These are phyloP conservation scores for Teratosphaeria nubilosa DNA, from an alignment of 2,329 filamentous ascomycete species.

Conservation along the genomic window DNA sequence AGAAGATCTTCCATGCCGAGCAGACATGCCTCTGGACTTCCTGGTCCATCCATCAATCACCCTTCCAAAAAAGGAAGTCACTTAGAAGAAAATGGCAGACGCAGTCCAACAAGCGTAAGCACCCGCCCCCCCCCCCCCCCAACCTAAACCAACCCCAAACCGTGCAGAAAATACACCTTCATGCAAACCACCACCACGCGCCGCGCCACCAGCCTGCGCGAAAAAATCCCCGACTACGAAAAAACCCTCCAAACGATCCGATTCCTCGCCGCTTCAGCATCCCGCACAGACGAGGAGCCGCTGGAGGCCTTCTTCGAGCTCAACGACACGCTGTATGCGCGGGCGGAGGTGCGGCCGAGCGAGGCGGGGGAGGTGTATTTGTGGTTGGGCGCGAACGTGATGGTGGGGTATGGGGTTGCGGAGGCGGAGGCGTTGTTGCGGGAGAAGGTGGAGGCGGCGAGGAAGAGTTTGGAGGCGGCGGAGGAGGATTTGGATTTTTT, in stretches of 20 bases:
- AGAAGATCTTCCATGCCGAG: neutral
- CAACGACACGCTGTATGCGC: slow-evolving; percentile 90
- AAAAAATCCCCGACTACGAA: slow-evolving; percentile 94
- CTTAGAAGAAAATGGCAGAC: neutral
- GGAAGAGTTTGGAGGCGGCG: slow-evolving; percentile 72
- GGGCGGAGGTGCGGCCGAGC: slow-evolving; percentile 70
- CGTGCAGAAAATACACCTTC: slow-evolving; percentile 98
- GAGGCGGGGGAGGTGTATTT: slow-evolving; percentile 87
- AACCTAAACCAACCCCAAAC: neutral
- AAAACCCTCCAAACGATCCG: slow-evolving; percentile 88
- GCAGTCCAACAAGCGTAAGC: neutral
- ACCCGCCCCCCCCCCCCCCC: neutral
- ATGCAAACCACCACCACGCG: slow-evolving; percentile 94
- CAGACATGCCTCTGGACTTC: neutral
- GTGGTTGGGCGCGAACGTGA: slow-evolving; percentile 97
- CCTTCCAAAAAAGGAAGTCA: neutral
- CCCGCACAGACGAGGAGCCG: slow-evolving; percentile 39
- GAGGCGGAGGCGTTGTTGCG: slow-evolving; percentile 74
- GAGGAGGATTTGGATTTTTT: slow-evolving; percentile 95
- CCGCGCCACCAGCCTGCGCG: slow-evolving; percentile 67
- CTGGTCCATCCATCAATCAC: neutral
- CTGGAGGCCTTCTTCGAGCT: slow-evolving; percentile 92
- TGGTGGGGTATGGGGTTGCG: slow-evolving; percentile 85
- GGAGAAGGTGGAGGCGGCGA: slow-evolving; percentile 68
- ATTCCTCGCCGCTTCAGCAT: slow-evolving; percentile 70